Evolutionary conservation across 2,329 filamentous ascomycete species (phyloP).

Genomic region (Aspergillus sp.): DNA sequence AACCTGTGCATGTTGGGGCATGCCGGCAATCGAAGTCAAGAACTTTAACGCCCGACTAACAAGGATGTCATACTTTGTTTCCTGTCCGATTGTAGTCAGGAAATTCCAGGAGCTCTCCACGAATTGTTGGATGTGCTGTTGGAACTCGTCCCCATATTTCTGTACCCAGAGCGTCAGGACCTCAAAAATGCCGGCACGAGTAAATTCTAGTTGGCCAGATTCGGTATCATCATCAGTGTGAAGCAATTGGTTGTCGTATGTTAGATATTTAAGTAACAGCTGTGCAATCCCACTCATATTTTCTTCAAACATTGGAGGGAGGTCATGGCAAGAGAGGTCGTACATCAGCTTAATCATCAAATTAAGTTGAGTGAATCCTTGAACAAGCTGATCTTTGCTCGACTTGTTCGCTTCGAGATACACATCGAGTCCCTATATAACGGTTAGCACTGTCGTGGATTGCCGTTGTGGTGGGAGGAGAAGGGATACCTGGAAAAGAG

Average conservation of each 20-base stretch:
- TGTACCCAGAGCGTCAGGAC: constrained; percentile 84
- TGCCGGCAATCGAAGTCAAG: constrained; percentile 81
- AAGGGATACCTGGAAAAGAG: constrained; percentile 67
- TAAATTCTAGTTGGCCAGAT: constrained; percentile 77
- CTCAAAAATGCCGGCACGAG: constrained; percentile 93
- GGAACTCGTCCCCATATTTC: constrained; percentile 95
- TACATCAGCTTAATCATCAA: constrained; percentile 89
- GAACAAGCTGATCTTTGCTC: constrained; percentile 72
- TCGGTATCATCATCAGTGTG: constrained; percentile 88
- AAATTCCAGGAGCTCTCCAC: constrained; percentile 89
- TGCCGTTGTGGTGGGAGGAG: not conserved
- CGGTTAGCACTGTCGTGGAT: constrained; percentile 1
- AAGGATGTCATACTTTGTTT: constrained; percentile 91
- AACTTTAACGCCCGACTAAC: constrained; percentile 96
- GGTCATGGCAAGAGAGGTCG: constrained; percentile 95
- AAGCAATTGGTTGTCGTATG: constrained; percentile 80
- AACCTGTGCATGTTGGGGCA: constrained; percentile 71
- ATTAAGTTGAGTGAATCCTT: constrained; percentile 81
- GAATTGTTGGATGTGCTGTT: constrained; percentile 75
- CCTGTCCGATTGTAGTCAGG: constrained; percentile 78
- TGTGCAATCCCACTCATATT: constrained; percentile 74
- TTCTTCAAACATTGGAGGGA: constrained; percentile 92
- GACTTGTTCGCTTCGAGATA: constrained; percentile 71
- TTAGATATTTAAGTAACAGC: constrained; percentile 88
- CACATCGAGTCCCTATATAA: constrained; percentile 46